Base-by-base conservation (phyloP, 2,329 filamentous ascomycete genomes). In the Salinomyces thailandicus region DNA sequence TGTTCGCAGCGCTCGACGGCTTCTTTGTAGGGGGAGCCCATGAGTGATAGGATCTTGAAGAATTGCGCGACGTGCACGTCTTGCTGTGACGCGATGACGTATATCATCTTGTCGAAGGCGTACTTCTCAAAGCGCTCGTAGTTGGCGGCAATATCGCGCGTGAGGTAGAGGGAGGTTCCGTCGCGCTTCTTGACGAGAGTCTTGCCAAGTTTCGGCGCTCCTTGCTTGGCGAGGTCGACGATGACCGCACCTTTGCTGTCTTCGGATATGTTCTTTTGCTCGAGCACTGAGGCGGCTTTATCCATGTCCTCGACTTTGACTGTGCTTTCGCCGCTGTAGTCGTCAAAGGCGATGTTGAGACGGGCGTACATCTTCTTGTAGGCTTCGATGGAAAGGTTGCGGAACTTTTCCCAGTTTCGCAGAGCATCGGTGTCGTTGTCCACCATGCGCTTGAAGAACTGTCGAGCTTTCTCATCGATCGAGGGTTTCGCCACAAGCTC, bases 401-500 rank as follows among this genome's bases (percentile, higher is more conserved):
- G 66, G 67, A 79, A 79, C 41, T 71, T 66, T 52, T 69, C 69
- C 75, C 75, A 80, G 40, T 79, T 66, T 15, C 67, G 67, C 29
- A 79, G 62, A 4, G 75, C 75, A 24, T 71, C 66, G 20, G 64
- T 54, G 46, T 79, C 71, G 18, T 74, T 72, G 33, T 79, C 74
- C 38, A 75, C 72, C 76, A 80, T 79, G 47, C 71, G 72, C 66
- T 77, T 79, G 64, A 80, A 80, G 58, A 78, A 79, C 34, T 71
- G 68, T 53, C 81, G 77, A 35, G 82, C 82, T 61, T 82, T 77
- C 63, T 86, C 80, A 51, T 86, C 81, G 12, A 81, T 63, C 43
- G 73, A 73, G 7, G 71, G 66, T 41, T 69, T 68, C 18, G 67
- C 60, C 2, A 69, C 60, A 34, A 66, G 60, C 38, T 64, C 60